Evolutionary conservation across 371 early-diverging fungal genomes (phyloP), one percentile per base, ranked within the genome.

Genomic region (Syncephalastrum contaminatum): DNA sequence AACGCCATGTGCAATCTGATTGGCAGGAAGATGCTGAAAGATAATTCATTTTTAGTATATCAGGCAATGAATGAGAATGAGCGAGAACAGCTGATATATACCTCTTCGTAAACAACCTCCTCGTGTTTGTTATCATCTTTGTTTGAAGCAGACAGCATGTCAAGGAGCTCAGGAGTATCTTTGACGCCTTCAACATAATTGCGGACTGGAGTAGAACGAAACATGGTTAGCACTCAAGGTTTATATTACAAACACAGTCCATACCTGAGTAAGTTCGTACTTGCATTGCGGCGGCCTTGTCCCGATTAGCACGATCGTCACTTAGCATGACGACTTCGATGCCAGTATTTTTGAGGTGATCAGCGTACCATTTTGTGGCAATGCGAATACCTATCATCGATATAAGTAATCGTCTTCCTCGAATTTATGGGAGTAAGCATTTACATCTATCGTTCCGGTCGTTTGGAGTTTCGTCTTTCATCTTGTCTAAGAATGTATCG

Each of bases 361-460:
- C 74, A 0, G 49, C 43, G 56, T 94, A 96, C 98, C 98, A 98
- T 43, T 82, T 74, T 0, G 85, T 78, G 0, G 94, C 89, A 1
- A 80, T 77, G 13, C 97, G 90, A 58, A 98, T 98, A 4, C 95
- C 94, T 87, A 58, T 13, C 13, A 43, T 24, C 3, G 16, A 4
- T 12, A 41, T 4, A 19, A 16, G 14, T 44, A 24, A 51, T 27
- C 10, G 36, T 10, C 12, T 30, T 5, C 10, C 36, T 30, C 8
- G 7, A 30, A 3, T 30, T 30, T 30, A 30, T 8, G 6, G 36
- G 4, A 19, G 16, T 5, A 4, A 13, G 52, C 16, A 14, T 51
- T 48, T 61, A 89, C 89, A 88, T 68, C 97, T 69, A 63, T 97
- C 97, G 56, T 97, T 97, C 56, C 94, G 75, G 64, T 97, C 98